Base-by-base conservation (phyloP, 352 stramenopile species). In the Pythium rhizo-oryzae region DNA sequence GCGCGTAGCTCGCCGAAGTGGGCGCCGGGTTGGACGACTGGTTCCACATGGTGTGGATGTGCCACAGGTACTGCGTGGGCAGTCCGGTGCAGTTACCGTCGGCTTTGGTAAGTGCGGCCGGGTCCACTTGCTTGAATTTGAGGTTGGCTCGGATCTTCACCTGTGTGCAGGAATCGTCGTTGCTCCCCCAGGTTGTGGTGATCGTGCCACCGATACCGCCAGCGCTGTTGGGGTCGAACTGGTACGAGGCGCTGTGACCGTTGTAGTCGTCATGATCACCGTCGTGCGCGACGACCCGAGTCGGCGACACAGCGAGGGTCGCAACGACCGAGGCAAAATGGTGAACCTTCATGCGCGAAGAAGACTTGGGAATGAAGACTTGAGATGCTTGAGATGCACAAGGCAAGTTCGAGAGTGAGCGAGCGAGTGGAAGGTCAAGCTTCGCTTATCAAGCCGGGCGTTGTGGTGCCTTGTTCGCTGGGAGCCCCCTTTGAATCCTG, bases 41-140 rank as follows among this genome's bases (percentile, higher is more conserved):
- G 25, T 35, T 44, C 70, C 70, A 76, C 55, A 63, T 66, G 24
- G 43, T 65, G 60, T 76, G 63, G 59, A 76, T 66, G 47, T 69
- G 64, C 58, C 59, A 72, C 46, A 13, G 54, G 59, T 63, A 76
- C 24, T 68, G 43, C 18, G 53, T 72, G 39, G 64, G 37, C 30
- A 53, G 33, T 2, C 35, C 53, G 15, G 47, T 68, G 33, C 70
- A 76, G 44, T 76, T 76, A 47, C 52, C 53, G 28, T 76, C 65
- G 51, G 46, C 39, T 47, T 67, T 60, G 33, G 43, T 13, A 5
- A 78, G 25, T n/a, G 58, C 71, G 2, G 18, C 35, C 39, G 59
- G 37, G 35, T 75, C 49, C 4, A 71, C 54, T 3, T 51, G 19
- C 2, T 57, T 60, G 39, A 78, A 63, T 28, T 72, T 51, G 55